Evolutionary conservation across 257 asterid genomes (phyloP).

Genomic region (Fraxinus anomala): DNA sequence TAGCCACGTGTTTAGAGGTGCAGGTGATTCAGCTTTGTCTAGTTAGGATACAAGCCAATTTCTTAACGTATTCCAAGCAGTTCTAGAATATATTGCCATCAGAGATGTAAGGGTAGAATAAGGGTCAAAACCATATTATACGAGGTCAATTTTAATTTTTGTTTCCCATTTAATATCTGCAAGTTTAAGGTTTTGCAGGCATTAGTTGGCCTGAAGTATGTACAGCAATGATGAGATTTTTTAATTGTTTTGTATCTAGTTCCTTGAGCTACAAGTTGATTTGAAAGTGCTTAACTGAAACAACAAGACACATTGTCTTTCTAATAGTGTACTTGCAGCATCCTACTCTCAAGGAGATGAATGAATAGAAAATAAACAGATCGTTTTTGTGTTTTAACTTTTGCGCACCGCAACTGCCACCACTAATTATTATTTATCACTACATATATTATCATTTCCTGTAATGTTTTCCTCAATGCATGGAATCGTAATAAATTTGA

Average conservation of each 20-base stretch:
- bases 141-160: neutral
- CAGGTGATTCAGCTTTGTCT: too few species aligned
- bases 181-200: neutral
- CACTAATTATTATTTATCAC: neutral
- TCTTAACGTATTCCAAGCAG: too few species aligned
- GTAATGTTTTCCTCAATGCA: neutral
- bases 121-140: neutral
- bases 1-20: too few species aligned
- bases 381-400: neutral
- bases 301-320: neutral
- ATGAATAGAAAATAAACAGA: neutral
- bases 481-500: neutral
- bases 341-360: neutral
- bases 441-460: neutral
- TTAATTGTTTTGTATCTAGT: neutral
- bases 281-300: neutral
- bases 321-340: neutral
- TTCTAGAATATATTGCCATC: neutral
- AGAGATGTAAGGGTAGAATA: neutral
- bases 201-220: neutral
- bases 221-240: neutral
- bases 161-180: neutral
- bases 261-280: neutral
- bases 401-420: neutral
- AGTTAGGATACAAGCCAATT: too few species aligned